Conservation (phyloP, 805 yeast species). For the Zygotorulaspora chibaensis region DNA sequence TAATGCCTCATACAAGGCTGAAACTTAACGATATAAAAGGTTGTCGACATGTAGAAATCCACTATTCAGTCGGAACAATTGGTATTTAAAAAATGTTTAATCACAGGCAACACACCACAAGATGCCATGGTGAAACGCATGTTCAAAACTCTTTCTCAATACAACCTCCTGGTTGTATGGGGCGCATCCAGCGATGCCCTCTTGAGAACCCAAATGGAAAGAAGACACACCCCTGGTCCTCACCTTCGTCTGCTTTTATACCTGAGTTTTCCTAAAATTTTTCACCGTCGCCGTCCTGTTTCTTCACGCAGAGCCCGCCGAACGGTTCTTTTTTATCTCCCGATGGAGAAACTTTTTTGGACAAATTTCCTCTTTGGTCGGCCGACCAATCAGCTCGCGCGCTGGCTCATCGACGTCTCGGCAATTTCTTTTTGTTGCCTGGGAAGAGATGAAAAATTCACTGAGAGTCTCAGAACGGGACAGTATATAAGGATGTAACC, state of each 20-base stretch:
- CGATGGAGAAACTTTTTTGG: neutral
- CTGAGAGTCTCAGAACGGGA: neutral
- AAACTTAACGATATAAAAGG: slow-evolving; percentile 43
- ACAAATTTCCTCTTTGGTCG: neutral
- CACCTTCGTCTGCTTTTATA: neutral
- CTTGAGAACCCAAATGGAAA: neutral
- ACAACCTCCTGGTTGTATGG: slow-evolving; percentile 20
- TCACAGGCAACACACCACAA: slow-evolving; percentile 19
- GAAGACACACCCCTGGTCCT: neutral
- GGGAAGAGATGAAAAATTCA: neutral
- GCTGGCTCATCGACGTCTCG: slow-evolving; percentile 2
- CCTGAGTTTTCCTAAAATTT: neutral
- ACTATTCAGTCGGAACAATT: slow-evolving; percentile 43
- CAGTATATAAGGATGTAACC: neutral
- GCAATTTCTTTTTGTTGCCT: slow-evolving; percentile 1
- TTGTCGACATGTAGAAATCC: slow-evolving; percentile 40
- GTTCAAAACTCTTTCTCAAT: slow-evolving; percentile 11
- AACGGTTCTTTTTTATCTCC: neutral
- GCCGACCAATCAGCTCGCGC: neutral
- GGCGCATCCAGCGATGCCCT: neutral
- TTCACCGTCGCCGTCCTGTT: neutral
- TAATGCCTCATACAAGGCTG: slow-evolving; percentile 44
- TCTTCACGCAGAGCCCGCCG: neutral
- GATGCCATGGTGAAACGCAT: neutral
- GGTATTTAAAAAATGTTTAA: slow-evolving; percentile 32